Evolutionary conservation across 2,329 filamentous ascomycete species (phyloP), one percentile per base, ranked within the genome.

Genomic region (Magnaporthales sp.): DNA sequence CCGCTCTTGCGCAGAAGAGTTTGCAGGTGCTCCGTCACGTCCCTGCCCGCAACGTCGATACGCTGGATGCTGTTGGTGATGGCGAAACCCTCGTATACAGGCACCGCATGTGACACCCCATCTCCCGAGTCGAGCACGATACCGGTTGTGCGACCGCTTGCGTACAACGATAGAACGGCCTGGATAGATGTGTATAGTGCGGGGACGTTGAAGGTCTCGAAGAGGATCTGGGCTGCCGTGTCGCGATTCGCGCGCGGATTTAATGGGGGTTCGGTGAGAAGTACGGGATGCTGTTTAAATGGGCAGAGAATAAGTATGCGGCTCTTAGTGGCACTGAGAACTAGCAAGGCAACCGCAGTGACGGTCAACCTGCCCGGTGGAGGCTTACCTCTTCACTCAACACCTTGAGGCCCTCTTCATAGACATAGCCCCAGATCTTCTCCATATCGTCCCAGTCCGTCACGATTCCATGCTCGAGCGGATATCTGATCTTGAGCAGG

Each of bases 361-460:
- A 22, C 8, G 58, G 58, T 7, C 3, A 61, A n/a, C n/a, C n/a
- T 26, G 24, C 24, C 27, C 11, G 58, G 27, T 27, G 73, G 73
- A 70, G 51, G 67, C 81, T 77, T 78, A 93, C 91, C 85, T 99
- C 95, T 84, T 99, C 95, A 78, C 93, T 97, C 75, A 97, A 84
- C 73, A 99, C 95, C 94, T 95, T 94, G 79, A 99, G 89, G 88
- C 99, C 95, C 86, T 99, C 98, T 91, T 98, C 99, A 89, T 98
- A 99, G 80, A 95, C 98, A 92, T 99, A 95, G 84, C 99, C 95
- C 95, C 95, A 99, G 77, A 99, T 98, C 91, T 98, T 98, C 88
- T 98, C 95, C 95, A 98, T 98, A 83, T 98, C 95, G 82, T 99
- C 95, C 95, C 95, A 99, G 92, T 98, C 97, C 86, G 95, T 99